These are phyloP conservation scores for Salix purpurea DNA, from an alignment of 345 rosid species.

Conservation along the genomic window DNA sequence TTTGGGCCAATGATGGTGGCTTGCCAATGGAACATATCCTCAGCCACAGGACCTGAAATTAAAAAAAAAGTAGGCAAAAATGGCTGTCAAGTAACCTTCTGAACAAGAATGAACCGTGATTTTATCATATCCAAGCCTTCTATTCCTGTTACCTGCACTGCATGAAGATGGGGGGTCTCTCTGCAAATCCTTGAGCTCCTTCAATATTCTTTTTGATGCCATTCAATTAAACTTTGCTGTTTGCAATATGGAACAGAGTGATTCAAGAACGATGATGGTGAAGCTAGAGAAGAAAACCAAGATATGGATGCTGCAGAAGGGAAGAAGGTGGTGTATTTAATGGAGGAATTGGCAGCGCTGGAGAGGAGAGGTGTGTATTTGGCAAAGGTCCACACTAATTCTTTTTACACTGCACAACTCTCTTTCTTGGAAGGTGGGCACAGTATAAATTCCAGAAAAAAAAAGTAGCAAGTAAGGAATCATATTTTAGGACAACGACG, in stretches of 20 bases:
- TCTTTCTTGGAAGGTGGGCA: conserved; percentile 26
- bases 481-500: neutral
- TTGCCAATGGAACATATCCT: conserved; percentile 74
- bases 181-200: conserved; percentile 61
- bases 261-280: neutral
- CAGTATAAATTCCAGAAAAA: conserved; percentile 41
- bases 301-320: conserved; percentile 1
- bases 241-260: neutral
- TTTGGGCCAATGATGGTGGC: conserved; percentile 67
- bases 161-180: conserved; percentile 74
- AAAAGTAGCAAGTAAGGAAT: conserved; percentile 20
- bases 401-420: conserved; percentile 10
- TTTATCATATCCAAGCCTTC: neutral
- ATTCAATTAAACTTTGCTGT: conserved; percentile 9
- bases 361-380: conserved; percentile 10
- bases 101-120: neutral
- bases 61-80: neutral
- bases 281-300: conserved; percentile 3
- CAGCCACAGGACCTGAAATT: conserved; percentile 49
- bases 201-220: conserved; percentile 62
- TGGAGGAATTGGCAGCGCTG: conserved; percentile 16
- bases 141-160: conserved; percentile 49
- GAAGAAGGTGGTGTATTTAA: conserved; percentile 22
- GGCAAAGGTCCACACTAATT: conserved; percentile 21
- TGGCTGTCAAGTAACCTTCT: neutral